Percentiles rank a stretch among this genome's conserved stretches.
Conservation (phyloP, 2,329 filamentous ascomycete genomes). For the Pyrenophora graminea region DNA sequence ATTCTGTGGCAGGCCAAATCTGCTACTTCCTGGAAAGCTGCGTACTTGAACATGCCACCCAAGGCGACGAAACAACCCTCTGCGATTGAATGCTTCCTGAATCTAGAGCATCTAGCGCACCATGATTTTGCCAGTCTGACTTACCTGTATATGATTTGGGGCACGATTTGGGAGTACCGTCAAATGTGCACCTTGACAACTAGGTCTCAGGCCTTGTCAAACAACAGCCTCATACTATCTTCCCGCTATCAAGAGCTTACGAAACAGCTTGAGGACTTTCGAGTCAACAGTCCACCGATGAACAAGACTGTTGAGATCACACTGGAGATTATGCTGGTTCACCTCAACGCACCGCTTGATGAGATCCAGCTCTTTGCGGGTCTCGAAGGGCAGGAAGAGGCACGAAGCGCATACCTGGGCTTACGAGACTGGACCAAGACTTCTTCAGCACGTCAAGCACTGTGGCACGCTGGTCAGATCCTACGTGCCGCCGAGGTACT, state of each 20-base stretch:
- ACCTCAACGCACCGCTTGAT: constrained; percentile 66
- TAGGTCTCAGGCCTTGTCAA: constrained; percentile 44
- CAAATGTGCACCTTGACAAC: constrained; percentile 60
- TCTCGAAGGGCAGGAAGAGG: constrained; percentile 69
- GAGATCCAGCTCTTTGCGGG: constrained; percentile 71
- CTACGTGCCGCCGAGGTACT: constrained; percentile 63
- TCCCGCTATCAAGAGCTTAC: constrained; percentile 60
- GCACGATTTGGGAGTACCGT: constrained; percentile 68
- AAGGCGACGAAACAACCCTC: constrained; percentile 27
- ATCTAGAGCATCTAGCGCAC: constrained; percentile 27
- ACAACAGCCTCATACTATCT: constrained; percentile 46
- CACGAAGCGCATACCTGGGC: constrained; percentile 61
- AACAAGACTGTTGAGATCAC: constrained; percentile 39
- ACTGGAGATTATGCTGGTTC: constrained; percentile 62
- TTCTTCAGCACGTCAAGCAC: constrained; percentile 60
- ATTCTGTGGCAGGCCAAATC: constrained; percentile 69
- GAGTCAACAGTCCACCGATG: constrained; percentile 50
- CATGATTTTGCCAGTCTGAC: constrained; percentile 54
- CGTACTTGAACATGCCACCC: constrained; percentile 54
- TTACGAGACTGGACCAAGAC: constrained; percentile 64
- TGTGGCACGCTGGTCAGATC: constrained; percentile 72
- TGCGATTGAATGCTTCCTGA: constrained; percentile 34
- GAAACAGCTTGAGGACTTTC: constrained; percentile 59
- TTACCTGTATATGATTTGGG: constrained; percentile 69
- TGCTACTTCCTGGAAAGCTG: constrained; percentile 66